Evolutionary conservation across 177 flowering plant genomes (phyloP).

Genomic region (Vitis hybrid): DNA sequence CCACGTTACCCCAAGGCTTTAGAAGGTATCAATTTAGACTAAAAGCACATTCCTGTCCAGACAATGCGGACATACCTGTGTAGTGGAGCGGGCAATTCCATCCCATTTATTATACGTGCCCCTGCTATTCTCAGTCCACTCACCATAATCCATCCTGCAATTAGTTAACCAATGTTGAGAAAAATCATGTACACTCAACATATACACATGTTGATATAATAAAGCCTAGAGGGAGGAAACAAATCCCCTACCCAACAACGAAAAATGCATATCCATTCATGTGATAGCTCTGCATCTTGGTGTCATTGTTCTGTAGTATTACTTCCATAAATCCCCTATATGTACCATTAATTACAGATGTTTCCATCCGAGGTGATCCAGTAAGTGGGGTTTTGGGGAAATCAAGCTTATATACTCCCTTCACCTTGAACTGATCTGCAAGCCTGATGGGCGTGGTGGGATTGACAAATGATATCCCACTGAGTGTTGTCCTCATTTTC

Average conservation of each 20-base stretch:
- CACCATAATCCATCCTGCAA: slow-evolving; percentile 94
- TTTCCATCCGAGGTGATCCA: slow-evolving; percentile 60
- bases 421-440: slow-evolving; percentile 67
- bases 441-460: slow-evolving; percentile 82
- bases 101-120: slow-evolving; percentile 96
- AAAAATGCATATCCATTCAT: slow-evolving; percentile 90
- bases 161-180: neutral
- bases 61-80: slow-evolving; percentile 50
- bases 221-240: neutral
- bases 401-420: slow-evolving; percentile 78
- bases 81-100: slow-evolving; percentile 82
- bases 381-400: slow-evolving; percentile 72
- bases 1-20: no score
- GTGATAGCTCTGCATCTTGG: slow-evolving; percentile 82
- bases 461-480: slow-evolving; percentile 74
- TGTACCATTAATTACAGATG: slow-evolving; percentile 86
- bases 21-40: no score
- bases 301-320: slow-evolving; percentile 85
- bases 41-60: no score
- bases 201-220: neutral
- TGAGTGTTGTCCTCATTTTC: slow-evolving; percentile 62
- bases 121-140: slow-evolving; percentile 88
- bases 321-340: slow-evolving; percentile 92
- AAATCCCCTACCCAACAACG: slow-evolving; percentile 79
- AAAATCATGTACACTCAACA: neutral